These are phyloP conservation scores for Rhododendron molle DNA, from an alignment of 148 eudicot species.

Conservation along the genomic window DNA sequence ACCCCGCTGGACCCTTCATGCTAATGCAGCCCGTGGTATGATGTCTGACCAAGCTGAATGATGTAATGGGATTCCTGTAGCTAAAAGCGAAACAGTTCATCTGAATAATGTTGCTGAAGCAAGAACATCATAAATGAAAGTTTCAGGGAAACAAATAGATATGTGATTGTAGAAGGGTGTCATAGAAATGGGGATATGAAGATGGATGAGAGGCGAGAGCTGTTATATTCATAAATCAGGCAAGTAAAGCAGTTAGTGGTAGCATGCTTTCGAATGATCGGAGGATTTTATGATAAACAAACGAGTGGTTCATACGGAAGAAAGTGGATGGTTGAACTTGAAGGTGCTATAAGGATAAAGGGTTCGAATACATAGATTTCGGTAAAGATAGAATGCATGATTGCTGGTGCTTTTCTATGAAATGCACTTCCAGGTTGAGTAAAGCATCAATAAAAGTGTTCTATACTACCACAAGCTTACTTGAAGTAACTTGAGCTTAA, in stretches of 20 bases:
- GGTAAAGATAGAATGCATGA: background rate
- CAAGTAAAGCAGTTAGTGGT: background rate
- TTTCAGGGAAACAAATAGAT: background rate
- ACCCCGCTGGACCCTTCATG: background rate
- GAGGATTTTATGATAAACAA: background rate
- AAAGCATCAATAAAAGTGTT: background rate
- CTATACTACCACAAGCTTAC: background rate
- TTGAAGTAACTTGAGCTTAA: background rate
- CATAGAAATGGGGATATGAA: background rate
- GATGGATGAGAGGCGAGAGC: background rate
- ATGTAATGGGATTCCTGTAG: background rate
- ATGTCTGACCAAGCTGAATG: background rate
- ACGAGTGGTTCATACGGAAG: background rate
- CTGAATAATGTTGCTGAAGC: background rate
- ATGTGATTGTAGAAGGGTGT: background rate
- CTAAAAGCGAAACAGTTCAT: background rate
- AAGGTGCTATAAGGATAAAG: background rate
- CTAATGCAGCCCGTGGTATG: background rate
- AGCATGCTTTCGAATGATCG: background rate
- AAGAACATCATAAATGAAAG: background rate
- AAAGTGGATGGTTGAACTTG: conserved; percentile 3
- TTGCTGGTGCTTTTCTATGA: background rate
- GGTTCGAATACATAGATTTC: background rate
- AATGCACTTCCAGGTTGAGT: background rate
- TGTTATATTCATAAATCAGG: background rate